These are phyloP conservation scores for Picea abies DNA, from an alignment of 83 land plant genomes.

Conservation along the genomic window DNA sequence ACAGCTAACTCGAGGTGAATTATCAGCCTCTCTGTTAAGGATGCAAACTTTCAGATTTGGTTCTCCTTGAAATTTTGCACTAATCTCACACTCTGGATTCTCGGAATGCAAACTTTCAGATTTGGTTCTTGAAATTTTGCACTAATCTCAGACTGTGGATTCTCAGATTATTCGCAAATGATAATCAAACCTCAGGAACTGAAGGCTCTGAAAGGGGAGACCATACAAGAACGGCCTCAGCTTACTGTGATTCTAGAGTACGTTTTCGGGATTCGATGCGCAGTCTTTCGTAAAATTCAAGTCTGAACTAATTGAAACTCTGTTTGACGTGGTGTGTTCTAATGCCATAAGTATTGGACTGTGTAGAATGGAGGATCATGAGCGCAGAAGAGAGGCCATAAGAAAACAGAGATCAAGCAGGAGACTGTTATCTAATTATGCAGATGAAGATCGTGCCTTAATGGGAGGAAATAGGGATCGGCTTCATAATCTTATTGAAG, in stretches of 20 bases:
- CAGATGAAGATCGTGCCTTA: not conserved
- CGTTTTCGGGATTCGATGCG: too few relatives aligned
- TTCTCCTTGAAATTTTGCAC: not conserved
- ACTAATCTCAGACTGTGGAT: not conserved
- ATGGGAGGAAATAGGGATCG: not conserved
- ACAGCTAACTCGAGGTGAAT: not conserved
- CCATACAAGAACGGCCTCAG: not conserved
- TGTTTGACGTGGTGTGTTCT: too few relatives aligned
- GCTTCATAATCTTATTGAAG: not conserved
- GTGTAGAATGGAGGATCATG: slow-evolving; percentile 9
- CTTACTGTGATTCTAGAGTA: too few relatives aligned
- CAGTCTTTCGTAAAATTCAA: too few relatives aligned
- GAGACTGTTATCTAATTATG: not conserved
- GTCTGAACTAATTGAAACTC: too few relatives aligned
- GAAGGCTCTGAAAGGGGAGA: not conserved
- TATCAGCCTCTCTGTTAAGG: not conserved
- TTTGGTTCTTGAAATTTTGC: not conserved
- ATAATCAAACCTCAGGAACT: not conserved
- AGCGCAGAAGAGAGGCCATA: slow-evolving; percentile 6
- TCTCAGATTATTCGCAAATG: not conserved
- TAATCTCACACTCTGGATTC: not conserved
- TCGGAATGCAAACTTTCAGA: not conserved
- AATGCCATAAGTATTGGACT: not conserved
- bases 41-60: not conserved
- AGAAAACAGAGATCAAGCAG: not conserved